Base-by-base conservation (phyloP, 352 stramenopile species). In the Phytophthora cryptogea region DNA sequence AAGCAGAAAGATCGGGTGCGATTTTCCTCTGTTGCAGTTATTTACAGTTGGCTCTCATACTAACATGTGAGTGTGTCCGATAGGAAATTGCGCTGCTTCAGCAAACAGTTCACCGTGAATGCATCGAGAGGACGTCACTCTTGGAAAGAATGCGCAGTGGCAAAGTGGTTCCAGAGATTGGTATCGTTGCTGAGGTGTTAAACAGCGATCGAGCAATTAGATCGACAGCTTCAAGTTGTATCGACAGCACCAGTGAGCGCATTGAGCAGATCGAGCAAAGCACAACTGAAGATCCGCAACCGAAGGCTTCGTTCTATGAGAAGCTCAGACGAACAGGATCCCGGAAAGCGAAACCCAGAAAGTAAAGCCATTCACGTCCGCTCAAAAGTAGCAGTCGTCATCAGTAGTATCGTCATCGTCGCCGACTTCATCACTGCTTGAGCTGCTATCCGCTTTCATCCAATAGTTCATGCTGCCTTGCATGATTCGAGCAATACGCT, bases 401-500 rank as follows among this genome's bases (percentile, higher is more conserved):
- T 63, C 58, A 14, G 62, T 51, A 5, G 39, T 28, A 44, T 83
- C 74, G 10, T 83, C 76, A 33, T 82, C 63, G 8, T 76, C 69
- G 14, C 39, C 59, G 36, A 44, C 8, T 41, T 63, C 37, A 31
- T 77, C 66, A 8, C 32, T 41, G 36, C 60, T 66, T 13, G 46
- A 67, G 37, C 35, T 68, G 14, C 48, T 55, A 17, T 74, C 66
- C 11, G 84, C 74, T 51, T 78, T 70, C 26, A 83, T 66, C 74
- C 76, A 90, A 43, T 87, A 85, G 0, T 72, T 69, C 54, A 90
- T 53, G 17, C 66, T 92, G 32, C 80, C 77, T 48, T 92, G 80
- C 82, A 92, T 92, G 48, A 92, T 92, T 14, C 80, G 66, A 35
- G 83, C 83, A n/a, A 92, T 92, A 26, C 83, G 78, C 46, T 92